These are phyloP conservation scores for Cruciata laevipes DNA, from an alignment of 257 asterid genomes.

Conservation along the genomic window DNA sequence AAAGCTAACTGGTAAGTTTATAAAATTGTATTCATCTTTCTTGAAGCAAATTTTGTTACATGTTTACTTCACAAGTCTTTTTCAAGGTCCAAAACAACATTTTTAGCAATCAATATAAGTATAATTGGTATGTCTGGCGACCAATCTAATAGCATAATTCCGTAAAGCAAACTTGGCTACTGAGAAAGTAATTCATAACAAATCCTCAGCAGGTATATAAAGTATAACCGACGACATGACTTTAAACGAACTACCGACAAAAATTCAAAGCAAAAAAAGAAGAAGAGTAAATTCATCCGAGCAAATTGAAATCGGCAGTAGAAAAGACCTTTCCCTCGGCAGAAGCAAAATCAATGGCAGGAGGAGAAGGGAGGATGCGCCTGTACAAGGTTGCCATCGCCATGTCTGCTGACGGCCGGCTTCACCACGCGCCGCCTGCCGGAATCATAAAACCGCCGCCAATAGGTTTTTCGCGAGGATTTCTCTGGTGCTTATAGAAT, in stretches of 20 bases:
- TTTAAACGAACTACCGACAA: background rate
- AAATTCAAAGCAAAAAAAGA: background rate
- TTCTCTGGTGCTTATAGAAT: background rate
- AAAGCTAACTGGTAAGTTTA: slow-evolving; percentile 12
- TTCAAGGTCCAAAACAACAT: background rate
- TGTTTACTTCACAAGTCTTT: background rate
- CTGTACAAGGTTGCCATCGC: slow-evolving; percentile 83
- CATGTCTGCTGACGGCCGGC: slow-evolving; percentile 23
- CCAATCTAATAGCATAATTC: background rate
- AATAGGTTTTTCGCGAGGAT: slow-evolving; percentile 6
- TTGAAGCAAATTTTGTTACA: too few relatives aligned
- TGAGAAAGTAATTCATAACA: background rate
- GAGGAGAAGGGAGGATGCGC: slow-evolving; percentile 86
- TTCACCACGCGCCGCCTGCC: background rate
- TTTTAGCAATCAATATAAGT: background rate
- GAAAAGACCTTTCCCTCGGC: slow-evolving; percentile 68
- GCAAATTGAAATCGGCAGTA: background rate
- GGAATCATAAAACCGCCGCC: background rate
- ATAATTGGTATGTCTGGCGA: too few relatives aligned
- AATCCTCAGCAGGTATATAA: background rate
- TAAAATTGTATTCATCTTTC: background rate
- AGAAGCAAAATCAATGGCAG: slow-evolving; percentile 83
- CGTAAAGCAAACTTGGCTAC: background rate
- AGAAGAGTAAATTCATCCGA: background rate
- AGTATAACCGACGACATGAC: background rate